These are phyloP conservation scores for Xylaria curta DNA, from an alignment of 495 filamentous ascomycete species.

Conservation along the genomic window DNA sequence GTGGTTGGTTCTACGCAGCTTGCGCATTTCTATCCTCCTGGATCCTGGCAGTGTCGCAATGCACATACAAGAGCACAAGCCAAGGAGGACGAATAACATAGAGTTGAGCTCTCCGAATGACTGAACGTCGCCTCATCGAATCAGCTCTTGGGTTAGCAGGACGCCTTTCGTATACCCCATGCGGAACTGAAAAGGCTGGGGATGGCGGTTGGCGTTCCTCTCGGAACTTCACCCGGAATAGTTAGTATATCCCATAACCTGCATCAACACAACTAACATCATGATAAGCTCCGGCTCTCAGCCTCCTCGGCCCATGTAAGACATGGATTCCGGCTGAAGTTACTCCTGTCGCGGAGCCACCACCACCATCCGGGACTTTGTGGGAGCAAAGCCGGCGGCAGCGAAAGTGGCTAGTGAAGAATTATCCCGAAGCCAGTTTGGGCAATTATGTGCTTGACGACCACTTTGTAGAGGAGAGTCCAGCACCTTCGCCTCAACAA, in stretches of 20 bases:
- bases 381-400: slow-evolving; percentile 36
- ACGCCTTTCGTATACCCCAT: slow-evolving; percentile 41
- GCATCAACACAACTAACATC: slow-evolving; percentile 28
- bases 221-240: slow-evolving; percentile 34
- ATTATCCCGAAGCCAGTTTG: slow-evolving; percentile 47
- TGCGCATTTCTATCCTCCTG: neutral
- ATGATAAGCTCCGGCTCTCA: slow-evolving; percentile 46
- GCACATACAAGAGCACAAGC: slow-evolving; percentile 29
- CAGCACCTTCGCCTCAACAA: slow-evolving; percentile 7
- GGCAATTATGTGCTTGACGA: slow-evolving; percentile 38
- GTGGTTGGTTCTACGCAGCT: slow-evolving; percentile 13
- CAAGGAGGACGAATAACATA: slow-evolving; percentile 32
- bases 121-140: slow-evolving; percentile 43
- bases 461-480: slow-evolving; percentile 39
- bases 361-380: slow-evolving; percentile 26
- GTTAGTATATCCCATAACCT: slow-evolving; percentile 27
- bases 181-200: slow-evolving; percentile 33
- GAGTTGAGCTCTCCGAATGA: slow-evolving; percentile 43
- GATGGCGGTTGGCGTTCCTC: slow-evolving; percentile 41
- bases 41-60: slow-evolving; percentile 31
- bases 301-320: slow-evolving; percentile 44
- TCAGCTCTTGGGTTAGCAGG: slow-evolving; percentile 41
- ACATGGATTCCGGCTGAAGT: slow-evolving; percentile 43
- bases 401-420: slow-evolving; percentile 46
- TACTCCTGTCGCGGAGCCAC: slow-evolving; percentile 14